These are phyloP conservation scores for Vitis hybrid DNA, from an alignment of 177 flowering plant genomes.

Conservation along the genomic window DNA sequence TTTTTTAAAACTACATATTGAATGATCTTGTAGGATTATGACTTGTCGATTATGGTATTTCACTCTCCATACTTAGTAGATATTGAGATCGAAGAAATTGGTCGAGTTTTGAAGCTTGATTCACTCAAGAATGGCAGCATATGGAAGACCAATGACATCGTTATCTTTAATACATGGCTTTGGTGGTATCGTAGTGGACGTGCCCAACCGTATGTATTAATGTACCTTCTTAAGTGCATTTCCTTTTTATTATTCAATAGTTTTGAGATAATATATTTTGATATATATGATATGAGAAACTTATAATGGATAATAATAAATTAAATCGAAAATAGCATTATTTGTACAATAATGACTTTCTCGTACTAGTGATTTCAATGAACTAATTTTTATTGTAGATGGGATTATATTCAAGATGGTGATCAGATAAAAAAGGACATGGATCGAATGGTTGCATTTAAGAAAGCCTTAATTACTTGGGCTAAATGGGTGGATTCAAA, in stretches of 20 bases:
- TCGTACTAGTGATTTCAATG: too few relatives aligned
- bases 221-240: neutral
- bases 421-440: slow-evolving; percentile 35
- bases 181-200: slow-evolving; percentile 57
- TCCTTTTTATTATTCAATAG: too few relatives aligned
- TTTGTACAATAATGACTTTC: too few relatives aligned
- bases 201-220: slow-evolving; percentile 38
- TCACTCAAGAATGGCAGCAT: slow-evolving; percentile 36
- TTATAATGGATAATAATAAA: too few relatives aligned
- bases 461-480: slow-evolving; percentile 48
- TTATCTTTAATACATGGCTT: slow-evolving; percentile 62
- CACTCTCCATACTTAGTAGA: slow-evolving; percentile 43
- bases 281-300: too few relatives aligned
- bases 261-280: too few relatives aligned
- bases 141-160: slow-evolving; percentile 46
- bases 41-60: slow-evolving; percentile 33
- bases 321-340: too few relatives aligned
- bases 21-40: slow-evolving; percentile 39
- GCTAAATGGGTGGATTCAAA: slow-evolving; percentile 52
- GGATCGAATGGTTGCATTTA: slow-evolving; percentile 55
- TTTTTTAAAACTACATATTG: too few relatives aligned
- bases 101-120: slow-evolving; percentile 50
- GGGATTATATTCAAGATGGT: slow-evolving; percentile 55
- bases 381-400: slow-evolving; percentile 27
- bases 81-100: slow-evolving; percentile 30